A percentile compares a stretch with the other conserved stretches of the same genome.
Evolutionary conservation across 2,329 filamentous ascomycete species (phyloP).

Genomic region (Cercospora sp.): DNA sequence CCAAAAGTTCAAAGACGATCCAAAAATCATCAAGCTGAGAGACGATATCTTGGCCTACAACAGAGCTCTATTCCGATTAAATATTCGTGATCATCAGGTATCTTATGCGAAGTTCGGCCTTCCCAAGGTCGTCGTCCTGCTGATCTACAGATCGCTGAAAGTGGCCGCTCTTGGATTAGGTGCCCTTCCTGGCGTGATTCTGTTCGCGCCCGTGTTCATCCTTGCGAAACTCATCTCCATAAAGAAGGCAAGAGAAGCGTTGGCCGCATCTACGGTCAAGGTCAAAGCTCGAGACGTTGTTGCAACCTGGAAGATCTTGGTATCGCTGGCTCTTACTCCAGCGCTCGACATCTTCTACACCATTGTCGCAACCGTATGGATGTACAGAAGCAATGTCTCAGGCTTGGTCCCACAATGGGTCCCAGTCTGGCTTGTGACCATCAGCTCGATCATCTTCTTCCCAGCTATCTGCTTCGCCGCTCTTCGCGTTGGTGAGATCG

Average conservation of each 20-base stretch:
- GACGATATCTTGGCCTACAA: slow-evolving; percentile 82
- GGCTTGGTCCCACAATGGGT: slow-evolving; percentile 79
- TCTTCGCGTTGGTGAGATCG: slow-evolving; percentile 92
- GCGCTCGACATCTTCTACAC: slow-evolving; percentile 82
- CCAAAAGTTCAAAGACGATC: slow-evolving; percentile 86
- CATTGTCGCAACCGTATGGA: slow-evolving; percentile 70
- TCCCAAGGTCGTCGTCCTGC: slow-evolving; percentile 69
- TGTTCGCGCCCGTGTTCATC: slow-evolving; percentile 88
- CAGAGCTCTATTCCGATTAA: slow-evolving; percentile 77
- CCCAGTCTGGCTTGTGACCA: slow-evolving; percentile 73
- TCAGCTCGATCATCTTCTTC: slow-evolving; percentile 77
- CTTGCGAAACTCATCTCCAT: slow-evolving; percentile 79
- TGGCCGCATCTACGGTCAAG: slow-evolving; percentile 85
- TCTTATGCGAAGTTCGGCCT: slow-evolving; percentile 85
- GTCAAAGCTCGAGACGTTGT: slow-evolving; percentile 86
- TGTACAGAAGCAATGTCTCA: slow-evolving; percentile 76
- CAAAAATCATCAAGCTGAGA: slow-evolving; percentile 73
- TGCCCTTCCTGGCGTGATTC: slow-evolving; percentile 79
- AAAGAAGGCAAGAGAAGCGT: slow-evolving; percentile 77
- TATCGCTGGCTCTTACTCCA: slow-evolving; percentile 80
- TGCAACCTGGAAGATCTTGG: slow-evolving; percentile 89
- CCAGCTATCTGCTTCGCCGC: slow-evolving; percentile 88
- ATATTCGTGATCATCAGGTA: slow-evolving; percentile 90
- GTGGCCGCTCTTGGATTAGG: slow-evolving; percentile 73
- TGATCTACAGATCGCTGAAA: slow-evolving; percentile 79